Evolutionary conservation across 768 basidiomycete genomes (phyloP), one percentile per base, ranked within the genome.

Genomic region (Suillus ampliporus): DNA sequence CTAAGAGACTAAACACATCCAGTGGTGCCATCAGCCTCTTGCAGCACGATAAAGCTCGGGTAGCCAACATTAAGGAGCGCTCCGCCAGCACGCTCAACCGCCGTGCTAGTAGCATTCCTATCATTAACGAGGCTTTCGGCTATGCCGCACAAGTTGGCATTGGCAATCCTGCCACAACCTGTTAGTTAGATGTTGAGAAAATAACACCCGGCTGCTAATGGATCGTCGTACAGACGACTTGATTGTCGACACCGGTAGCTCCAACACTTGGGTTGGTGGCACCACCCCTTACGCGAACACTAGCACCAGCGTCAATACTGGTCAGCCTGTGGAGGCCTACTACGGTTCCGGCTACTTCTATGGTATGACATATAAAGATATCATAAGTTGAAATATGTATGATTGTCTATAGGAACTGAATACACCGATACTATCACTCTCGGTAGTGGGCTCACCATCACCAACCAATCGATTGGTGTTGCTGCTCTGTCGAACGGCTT

Each of bases 241-340:
- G 47, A 68, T 89, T 58, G 76, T 89, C 58, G 88, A 89, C 68
- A 88, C 87, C 5, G 51, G 73, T 38, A 87, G 86, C 72, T 88
- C 89, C 21, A 89, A 89, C 76, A 90, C 88, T 31, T 90, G 89
- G 88, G 78, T 90, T 50, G 87, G 87, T 26, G 86, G 88, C 28
- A 66, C 40, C 14, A 74, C 67, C 28, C 19, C 74, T 3, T 90
- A 86, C 68, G 70, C 69, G 23, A 62, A 65, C 64, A 89, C 89
- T 5, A 77, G 77, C 60, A 83, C 86, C 28, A 87, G 84, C 61
- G 69, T 43, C 11, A 62, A 78, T 64, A 88, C 86, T 21, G 64
- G 67, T 1, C 65, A 85, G 61, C 28, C 69, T 41, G 84, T 90
- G 65, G 85, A 80, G 21, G 84, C 87, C 43, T 69, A 74, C 5